phyloP scores from a whole-genome alignment of 176 grass and related monocot genomes.

The Avena sativa region DNA sequence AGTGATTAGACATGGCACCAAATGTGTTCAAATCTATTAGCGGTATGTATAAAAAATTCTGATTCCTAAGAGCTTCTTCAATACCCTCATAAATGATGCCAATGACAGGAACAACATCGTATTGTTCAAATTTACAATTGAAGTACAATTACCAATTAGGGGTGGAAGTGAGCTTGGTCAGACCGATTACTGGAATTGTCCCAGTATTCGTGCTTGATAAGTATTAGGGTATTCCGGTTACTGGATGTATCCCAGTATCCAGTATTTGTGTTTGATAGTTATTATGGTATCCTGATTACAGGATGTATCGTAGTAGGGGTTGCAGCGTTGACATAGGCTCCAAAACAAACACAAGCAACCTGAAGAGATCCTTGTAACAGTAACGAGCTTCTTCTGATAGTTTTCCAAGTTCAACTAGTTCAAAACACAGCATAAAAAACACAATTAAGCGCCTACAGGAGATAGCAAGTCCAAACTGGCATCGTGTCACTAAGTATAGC shows the following conservation, averaged over 20 bases:
- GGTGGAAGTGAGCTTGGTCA: not conserved
- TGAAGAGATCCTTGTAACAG: constrained; percentile 13
- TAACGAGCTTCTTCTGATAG: not conserved
- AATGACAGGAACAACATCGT: not conserved
- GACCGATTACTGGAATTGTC: not conserved
- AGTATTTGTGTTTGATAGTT: too few species aligned
- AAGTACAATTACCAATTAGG: not conserved
- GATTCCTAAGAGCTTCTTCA: not conserved
- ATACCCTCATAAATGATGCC: not conserved
- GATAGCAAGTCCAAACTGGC: not conserved
- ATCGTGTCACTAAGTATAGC: constrained; percentile 18
- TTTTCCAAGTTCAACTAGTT: not conserved
- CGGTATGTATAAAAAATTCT: not conserved
- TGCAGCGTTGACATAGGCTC: not conserved
- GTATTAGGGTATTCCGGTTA: not conserved
- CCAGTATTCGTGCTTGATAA: not conserved
- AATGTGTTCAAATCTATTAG: not conserved
- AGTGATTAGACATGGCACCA: not conserved
- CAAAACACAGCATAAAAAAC: not conserved
- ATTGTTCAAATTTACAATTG: not conserved
- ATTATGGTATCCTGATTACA: too few species aligned
- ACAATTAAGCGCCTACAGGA: not conserved
- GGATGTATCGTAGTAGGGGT: not conserved
- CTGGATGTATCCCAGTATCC: too few species aligned
- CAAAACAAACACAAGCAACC: not conserved